Evolutionary conservation across 2,329 filamentous ascomycete species (phyloP).

Genomic region (Penicillium sp.): DNA sequence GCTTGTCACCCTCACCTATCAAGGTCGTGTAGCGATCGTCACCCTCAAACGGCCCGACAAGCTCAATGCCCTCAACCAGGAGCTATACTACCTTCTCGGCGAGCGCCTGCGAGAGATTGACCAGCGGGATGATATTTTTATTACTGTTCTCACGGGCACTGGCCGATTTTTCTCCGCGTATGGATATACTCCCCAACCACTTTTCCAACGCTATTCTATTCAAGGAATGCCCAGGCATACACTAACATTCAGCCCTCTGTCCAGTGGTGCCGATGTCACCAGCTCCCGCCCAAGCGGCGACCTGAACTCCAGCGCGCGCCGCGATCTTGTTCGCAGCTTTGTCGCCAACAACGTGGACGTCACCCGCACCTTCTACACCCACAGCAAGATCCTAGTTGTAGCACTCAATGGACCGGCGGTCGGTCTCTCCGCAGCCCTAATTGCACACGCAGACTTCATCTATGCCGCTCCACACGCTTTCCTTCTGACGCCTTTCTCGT

Average conservation of each 20-base stretch:
- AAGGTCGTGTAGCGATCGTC: constrained; percentile 72
- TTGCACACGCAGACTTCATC: constrained; percentile 85
- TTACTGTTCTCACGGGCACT: constrained; percentile 80
- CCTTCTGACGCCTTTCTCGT: constrained; percentile 86
- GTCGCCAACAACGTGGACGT: constrained; percentile 84
- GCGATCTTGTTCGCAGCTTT: constrained; percentile 68
- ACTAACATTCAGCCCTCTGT: not conserved
- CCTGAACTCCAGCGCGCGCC: constrained; percentile 44
- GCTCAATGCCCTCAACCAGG: constrained; percentile 74
- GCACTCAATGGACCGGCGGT: constrained; percentile 90
- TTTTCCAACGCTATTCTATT: not conserved
- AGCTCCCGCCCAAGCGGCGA: constrained; percentile 49
- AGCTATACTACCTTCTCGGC: constrained; percentile 74
- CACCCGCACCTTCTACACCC: constrained; percentile 84
- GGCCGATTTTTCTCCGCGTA: constrained; percentile 87
- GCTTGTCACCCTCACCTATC: constrained; percentile 59
- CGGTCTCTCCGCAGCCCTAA: constrained; percentile 79
- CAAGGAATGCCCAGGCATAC: not conserved
- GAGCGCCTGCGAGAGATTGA: constrained; percentile 74
- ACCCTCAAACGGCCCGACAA: constrained; percentile 82
- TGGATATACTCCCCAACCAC: constrained; percentile 5
- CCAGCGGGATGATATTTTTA: constrained; percentile 70
- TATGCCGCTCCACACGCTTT: constrained; percentile 80
- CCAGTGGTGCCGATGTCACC: constrained; percentile 75
- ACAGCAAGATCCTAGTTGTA: constrained; percentile 88